phyloP scores from a whole-genome alignment of 1,284 basidiomycete genomes.

The Ceratobasidium theobromae region DNA sequence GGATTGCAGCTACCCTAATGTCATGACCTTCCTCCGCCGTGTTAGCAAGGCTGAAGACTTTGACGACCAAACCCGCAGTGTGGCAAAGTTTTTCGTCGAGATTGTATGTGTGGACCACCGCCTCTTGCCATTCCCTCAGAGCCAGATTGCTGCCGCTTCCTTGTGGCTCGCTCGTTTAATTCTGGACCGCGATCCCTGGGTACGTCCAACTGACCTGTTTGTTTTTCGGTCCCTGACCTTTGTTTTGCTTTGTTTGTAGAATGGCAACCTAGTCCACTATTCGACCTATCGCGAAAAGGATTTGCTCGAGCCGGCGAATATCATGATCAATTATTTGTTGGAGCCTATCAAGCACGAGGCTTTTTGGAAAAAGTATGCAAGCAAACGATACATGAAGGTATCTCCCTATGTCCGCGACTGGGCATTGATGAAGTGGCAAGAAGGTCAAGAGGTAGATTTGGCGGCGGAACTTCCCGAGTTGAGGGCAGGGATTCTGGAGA shows the following conservation, averaged over 20 bases:
- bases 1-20: constrained; percentile 90
- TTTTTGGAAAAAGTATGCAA: constrained; percentile 81
- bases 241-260: constrained; percentile 50
- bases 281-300: constrained; percentile 86
- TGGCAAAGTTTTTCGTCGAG: constrained; percentile 93
- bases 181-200: constrained; percentile 84
- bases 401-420: constrained; percentile 37
- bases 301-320: constrained; percentile 82
- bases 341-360: constrained; percentile 72
- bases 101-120: constrained; percentile 87
- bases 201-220: constrained; percentile 46
- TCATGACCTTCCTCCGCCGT: constrained; percentile 88
- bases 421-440: constrained; percentile 33
- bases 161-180: constrained; percentile 91
- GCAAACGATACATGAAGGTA: constrained; percentile 85
- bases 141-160: constrained; percentile 82
- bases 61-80: constrained; percentile 79
- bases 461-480: constrained; percentile 28
- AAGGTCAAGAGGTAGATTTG: constrained; percentile 24
- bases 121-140: constrained; percentile 79
- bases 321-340: constrained; percentile 92
- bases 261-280: constrained; percentile 87
- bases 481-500: constrained; percentile 5
- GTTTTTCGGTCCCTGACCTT: constrained; percentile 28
- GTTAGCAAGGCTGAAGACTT: constrained; percentile 97